Evolutionary conservation across 148 eudicot species (phyloP), one percentile per base, ranked within the genome.

Genomic region (Persicaria tinctoria): DNA sequence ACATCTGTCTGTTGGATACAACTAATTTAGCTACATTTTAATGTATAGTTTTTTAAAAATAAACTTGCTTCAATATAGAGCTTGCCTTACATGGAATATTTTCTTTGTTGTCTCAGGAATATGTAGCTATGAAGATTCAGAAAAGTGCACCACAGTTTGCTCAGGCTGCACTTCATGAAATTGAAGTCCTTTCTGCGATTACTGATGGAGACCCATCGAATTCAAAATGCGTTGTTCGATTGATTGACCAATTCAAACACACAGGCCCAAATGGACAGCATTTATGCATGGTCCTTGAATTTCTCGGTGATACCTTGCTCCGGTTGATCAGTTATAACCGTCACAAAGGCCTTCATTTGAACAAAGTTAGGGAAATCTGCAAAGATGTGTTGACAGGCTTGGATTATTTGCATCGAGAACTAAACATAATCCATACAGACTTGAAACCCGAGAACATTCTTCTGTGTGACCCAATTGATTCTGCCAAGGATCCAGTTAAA

Each of bases 81-180:
- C 70, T 38, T 66, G 18, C 32, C 48, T 41, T 66, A 38, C 41
- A 32, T 32, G 41, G 41, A 32, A 32, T 66, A 1, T 66, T 41
- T 41, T 41, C 70, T 66, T 51, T 60, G 56, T 57, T 56, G 60
- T 76, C 74, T 57, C 76, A 95, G 98, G 78, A 53, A 23, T 95
- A 81, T 60, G 96, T 95, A 72, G 98, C 96, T 73, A 83, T 95
- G 80, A 95, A 95, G 84, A 95, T 95, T 78, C 98, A 95, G 83
- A 95, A 92, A 86, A 95, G 98, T 86, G 93, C 96, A 10, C 92
- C 92, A 38, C 94, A 92, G 74, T 95, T 95, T 75, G 96, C 92
- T 72, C 89, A 95, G 82, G 92, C 99, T 78, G 97, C 97, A 51
- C 77, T 89, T 70, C 99, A 95, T 80, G 99, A 95, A 85, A 90